Percentiles rank a stretch among this genome's conserved stretches.
Evolutionary conservation across 1,284 basidiomycete species (phyloP).

Genomic region (Puccinia polysora): DNA sequence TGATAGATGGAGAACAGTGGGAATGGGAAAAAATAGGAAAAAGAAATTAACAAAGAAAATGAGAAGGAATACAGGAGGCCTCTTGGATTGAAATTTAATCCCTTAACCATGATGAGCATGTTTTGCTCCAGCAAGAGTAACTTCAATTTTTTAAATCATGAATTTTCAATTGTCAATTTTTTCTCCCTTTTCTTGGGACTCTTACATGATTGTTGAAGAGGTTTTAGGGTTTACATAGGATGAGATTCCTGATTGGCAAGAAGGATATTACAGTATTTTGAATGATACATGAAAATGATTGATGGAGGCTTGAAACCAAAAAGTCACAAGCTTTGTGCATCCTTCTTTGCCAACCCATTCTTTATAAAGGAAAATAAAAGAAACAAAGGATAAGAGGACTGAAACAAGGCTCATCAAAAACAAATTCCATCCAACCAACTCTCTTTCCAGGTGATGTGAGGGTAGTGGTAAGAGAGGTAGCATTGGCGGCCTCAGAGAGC

Average conservation of each 20-base stretch:
- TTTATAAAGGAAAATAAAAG: neutral
- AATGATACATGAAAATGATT: too few relatives aligned
- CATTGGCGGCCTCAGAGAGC: slow-evolving; percentile 22
- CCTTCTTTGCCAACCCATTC: too few relatives aligned
- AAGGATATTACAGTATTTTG: too few relatives aligned
- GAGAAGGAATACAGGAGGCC: neutral
- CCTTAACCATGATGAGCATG: slow-evolving; percentile 24
- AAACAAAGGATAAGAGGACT: neutral
- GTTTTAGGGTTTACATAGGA: neutral
- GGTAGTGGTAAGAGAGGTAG: neutral
- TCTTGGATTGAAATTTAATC: too few relatives aligned
- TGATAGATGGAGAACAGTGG: neutral
- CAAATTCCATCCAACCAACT: slow-evolving; percentile 37
- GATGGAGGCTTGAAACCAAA: neutral
- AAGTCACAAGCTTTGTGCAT: too few relatives aligned
- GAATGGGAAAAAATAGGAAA: too few relatives aligned
- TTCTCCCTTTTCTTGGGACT: neutral
- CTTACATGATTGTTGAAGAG: neutral
- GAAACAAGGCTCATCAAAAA: slow-evolving; percentile 19
- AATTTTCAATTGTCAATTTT: slow-evolving; percentile 8
- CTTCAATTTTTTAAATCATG: slow-evolving; percentile 30
- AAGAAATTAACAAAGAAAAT: neutral
- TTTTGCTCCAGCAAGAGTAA: slow-evolving; percentile 24
- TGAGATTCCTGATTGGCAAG: neutral
- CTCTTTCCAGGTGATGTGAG: neutral